A percentile compares a stretch with the other conserved stretches of the same genome.
Evolutionary conservation across 805 yeast species (phyloP).

Genomic region (Metschnikowia anglica): DNA sequence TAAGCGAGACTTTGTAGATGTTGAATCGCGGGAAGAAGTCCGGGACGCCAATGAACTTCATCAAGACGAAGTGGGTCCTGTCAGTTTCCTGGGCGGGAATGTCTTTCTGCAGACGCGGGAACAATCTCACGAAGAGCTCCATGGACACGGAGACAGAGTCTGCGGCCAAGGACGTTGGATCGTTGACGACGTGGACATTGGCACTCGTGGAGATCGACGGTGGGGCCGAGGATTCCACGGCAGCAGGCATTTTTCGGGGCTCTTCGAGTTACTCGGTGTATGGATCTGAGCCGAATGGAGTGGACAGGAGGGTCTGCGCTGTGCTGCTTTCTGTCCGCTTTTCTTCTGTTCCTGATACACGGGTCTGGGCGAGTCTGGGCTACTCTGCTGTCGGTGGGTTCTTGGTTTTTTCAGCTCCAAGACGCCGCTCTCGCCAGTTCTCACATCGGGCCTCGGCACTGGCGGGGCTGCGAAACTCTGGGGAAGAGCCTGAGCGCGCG

Average conservation of each 20-base stretch:
- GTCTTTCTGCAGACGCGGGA: conserved; percentile 24
- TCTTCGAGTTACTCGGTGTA: too few relatives aligned
- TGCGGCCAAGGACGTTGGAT: conserved; percentile 25
- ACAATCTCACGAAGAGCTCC: conserved; percentile 34
- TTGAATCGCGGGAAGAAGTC: conserved; percentile 35
- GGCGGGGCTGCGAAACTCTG: too few relatives aligned
- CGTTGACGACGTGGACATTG: conserved; percentile 33
- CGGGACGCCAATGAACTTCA: conserved; percentile 41
- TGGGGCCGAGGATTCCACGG: conserved; percentile 2
- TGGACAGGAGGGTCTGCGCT: too few relatives aligned
- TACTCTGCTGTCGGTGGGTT: too few relatives aligned
- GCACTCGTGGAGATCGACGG: conserved; percentile 29
- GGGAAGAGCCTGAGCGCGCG: too few relatives aligned
- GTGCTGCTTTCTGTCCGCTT: too few relatives aligned
- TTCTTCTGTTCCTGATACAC: too few relatives aligned
- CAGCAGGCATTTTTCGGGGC: conserved; percentile 10
- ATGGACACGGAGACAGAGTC: conserved; percentile 35
- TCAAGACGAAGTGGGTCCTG: conserved; percentile 27
- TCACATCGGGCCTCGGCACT: too few relatives aligned
- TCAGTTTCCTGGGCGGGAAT: conserved; percentile 2
- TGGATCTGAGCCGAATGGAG: too few relatives aligned
- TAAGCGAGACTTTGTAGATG: conserved; percentile 36
- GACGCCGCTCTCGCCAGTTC: too few relatives aligned
- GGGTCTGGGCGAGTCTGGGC: too few relatives aligned
- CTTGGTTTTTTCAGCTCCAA: too few relatives aligned